Evolutionary conservation across 1,284 basidiomycete species (phyloP), one percentile per base, ranked within the genome.

Genomic region (Gastroboletus turbinatus): DNA sequence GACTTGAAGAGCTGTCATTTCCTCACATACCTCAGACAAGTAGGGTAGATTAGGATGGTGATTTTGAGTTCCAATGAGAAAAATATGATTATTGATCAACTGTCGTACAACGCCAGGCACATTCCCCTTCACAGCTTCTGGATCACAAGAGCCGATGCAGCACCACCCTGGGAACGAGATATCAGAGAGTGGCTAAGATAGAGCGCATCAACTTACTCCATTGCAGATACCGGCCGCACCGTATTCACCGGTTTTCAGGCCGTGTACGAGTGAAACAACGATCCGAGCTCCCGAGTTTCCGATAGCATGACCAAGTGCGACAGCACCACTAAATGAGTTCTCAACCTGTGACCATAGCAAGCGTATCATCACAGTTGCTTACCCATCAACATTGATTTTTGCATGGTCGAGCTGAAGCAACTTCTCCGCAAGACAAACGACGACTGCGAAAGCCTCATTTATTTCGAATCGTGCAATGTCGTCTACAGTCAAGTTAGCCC

Each of bases 221-320:
- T 99, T 99, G 85, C 97, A 99, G 66, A 99, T 91, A 75, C 91
- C 96, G 32, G 96, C 97, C 55, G 93, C 93, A 67, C 97, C 97
- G 70, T 96, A 98, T 78, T 99, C 82, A 50, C 97, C 97, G n/a
- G 88, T 76, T 81, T 98, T 90, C 63, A 99, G 83, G 13, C 90
- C 86, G 72, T 99, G 96, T 10, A 93, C 81, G 35, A 99, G 84
- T 11, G 96, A 94, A 46, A 99, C 96, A 55, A 99, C 82, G 76
- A 99, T 99, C 55, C 97, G 87, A 50, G 92, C 85, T 39, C 97
- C 97, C 42, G 94, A 98, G 75, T 92, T 96, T 54, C 96, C 96
- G 72, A 98, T 94, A 48, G 96, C 92, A 74, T 97, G 94, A 49
- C 94, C 94, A 55, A 97, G 87, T 55, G 94, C 90, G 63, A 96